Percentiles rank a stretch among this genome's conserved stretches.
Conservation (phyloP, 2,329 filamentous ascomycete species). For the Penicillium aurantiogriseum region DNA sequence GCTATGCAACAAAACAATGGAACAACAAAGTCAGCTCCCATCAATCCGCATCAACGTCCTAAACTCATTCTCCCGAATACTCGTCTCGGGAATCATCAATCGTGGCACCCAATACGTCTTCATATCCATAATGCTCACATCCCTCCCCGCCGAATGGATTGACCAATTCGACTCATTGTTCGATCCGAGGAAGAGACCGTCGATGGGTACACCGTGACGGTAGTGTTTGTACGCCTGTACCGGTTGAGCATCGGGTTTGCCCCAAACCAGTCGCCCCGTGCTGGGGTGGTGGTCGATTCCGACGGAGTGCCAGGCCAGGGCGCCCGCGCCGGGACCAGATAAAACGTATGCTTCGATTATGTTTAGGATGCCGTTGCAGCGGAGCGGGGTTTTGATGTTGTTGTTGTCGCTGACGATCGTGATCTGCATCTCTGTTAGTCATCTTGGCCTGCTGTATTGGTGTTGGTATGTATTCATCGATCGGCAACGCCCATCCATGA, state of each 20-base stretch:
- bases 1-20: background rate
- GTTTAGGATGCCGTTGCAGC: slow-evolving; percentile 17
- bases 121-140: slow-evolving; percentile 7
- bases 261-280: slow-evolving; percentile 16
- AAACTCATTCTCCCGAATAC: slow-evolving; percentile 6
- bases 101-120: slow-evolving; percentile 14
- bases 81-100: slow-evolving; percentile 2
- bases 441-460: background rate
- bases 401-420: slow-evolving; percentile 5
- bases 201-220: background rate
- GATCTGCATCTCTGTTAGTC: slow-evolving; percentile 4
- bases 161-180: slow-evolving; percentile 7
- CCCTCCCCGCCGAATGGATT: slow-evolving; percentile 9
- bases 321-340: slow-evolving; percentile 3
- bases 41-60: slow-evolving; percentile 12
- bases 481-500: background rate
- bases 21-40: background rate
- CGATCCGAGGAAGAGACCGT: slow-evolving; percentile 10
- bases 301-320: slow-evolving; percentile 15
- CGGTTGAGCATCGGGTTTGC: background rate
- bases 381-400: slow-evolving; percentile 6
- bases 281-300: slow-evolving; percentile 7
- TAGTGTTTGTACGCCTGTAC: slow-evolving; percentile 12
- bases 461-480: too few species aligned
- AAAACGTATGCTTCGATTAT: slow-evolving; percentile 15